phyloP scores from a whole-genome alignment of 2,329 filamentous ascomycete species.

The Fusarium clavum region DNA sequence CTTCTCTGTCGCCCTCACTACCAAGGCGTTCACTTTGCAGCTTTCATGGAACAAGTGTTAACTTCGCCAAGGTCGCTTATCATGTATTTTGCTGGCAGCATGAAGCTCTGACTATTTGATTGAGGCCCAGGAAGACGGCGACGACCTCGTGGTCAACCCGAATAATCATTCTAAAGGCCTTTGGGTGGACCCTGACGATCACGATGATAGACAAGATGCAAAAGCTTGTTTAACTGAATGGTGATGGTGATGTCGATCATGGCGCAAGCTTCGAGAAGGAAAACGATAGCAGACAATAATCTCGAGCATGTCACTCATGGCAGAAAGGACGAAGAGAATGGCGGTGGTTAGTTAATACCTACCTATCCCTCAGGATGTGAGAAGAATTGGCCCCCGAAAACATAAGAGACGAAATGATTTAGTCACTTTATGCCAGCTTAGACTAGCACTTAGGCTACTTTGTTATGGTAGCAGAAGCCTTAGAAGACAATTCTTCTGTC shows the following conservation, averaged over 20 bases:
- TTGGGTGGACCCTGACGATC: background rate
- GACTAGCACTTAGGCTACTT: too few species aligned
- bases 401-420: too few species aligned
- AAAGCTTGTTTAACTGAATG: background rate
- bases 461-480: too few species aligned
- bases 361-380: too few species aligned
- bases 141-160: background rate
- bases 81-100: background rate
- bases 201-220: background rate
- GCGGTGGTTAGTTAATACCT: background rate
- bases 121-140: background rate
- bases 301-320: background rate
- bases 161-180: background rate
- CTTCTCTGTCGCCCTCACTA: background rate
- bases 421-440: too few species aligned
- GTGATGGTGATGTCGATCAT: background rate
- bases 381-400: too few species aligned
- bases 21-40: background rate
- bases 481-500: too few species aligned
- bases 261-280: background rate
- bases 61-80: background rate
- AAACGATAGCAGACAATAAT: background rate
- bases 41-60: background rate
- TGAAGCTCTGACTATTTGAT: background rate
- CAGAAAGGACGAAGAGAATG: background rate